Percentiles rank a stretch among this genome's conserved stretches.
Evolutionary conservation across 2,329 filamentous ascomycete species (phyloP).

Genomic region (Botrytis squamosa): DNA sequence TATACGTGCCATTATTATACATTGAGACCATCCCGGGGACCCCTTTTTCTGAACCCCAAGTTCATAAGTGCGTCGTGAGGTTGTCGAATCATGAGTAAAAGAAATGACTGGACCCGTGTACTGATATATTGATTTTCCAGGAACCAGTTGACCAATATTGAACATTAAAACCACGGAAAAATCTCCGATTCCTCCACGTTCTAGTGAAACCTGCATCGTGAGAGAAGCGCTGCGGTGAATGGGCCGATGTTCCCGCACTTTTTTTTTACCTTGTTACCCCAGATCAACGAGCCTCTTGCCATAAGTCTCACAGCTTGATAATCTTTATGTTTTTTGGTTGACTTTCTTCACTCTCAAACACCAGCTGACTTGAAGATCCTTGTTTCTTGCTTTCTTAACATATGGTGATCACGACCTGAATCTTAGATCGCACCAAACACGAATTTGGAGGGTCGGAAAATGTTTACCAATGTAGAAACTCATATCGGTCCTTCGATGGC

Average conservation of each 20-base stretch:
- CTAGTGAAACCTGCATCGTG: slow-evolving; percentile 12
- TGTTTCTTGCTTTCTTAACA: background rate
- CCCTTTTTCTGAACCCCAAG: background rate
- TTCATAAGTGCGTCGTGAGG: slow-evolving; percentile 6
- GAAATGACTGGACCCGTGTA: background rate
- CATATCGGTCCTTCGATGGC: slow-evolving; percentile 23
- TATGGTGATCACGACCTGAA: background rate
- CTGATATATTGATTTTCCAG: slow-evolving; percentile 4
- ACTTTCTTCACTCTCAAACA: slow-evolving; percentile 2
- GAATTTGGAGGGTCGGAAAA: slow-evolving; percentile 6
- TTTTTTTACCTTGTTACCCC: slow-evolving; percentile 15
- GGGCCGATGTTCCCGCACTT: slow-evolving; percentile 20
- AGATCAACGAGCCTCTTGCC: slow-evolving; percentile 21
- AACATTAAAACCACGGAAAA: background rate
- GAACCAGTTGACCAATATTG: background rate
- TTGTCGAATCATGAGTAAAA: background rate
- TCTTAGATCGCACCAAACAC: background rate
- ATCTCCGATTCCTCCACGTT: slow-evolving; percentile 17
- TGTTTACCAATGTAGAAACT: slow-evolving; percentile 17
- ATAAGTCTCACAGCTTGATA: background rate
- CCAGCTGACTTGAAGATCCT: slow-evolving; percentile 22
- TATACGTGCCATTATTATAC: background rate
- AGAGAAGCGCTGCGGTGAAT: slow-evolving; percentile 18
- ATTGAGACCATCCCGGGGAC: background rate
- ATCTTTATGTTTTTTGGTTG: slow-evolving; percentile 2